phyloP scores from a whole-genome alignment of 2,329 filamentous ascomycete species.

The Colletotrichum karsti region DNA sequence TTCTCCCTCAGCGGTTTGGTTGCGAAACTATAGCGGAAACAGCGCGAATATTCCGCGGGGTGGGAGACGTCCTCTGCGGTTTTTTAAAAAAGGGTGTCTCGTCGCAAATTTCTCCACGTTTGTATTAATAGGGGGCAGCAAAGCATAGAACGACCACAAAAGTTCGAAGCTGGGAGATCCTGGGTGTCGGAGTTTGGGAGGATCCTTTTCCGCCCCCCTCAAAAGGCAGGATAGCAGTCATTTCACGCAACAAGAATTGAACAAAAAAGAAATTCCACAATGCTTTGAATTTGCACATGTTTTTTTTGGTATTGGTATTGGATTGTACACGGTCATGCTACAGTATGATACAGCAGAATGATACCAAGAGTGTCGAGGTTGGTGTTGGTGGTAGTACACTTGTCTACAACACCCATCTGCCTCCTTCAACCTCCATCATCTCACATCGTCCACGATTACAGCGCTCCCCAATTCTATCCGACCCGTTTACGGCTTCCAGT shows the following conservation, averaged over 20 bases:
- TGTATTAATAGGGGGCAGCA: slow-evolving; percentile 41
- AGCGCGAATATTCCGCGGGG: background rate
- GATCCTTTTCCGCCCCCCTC: background rate
- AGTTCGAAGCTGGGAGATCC: slow-evolving; percentile 18
- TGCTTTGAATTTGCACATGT: background rate
- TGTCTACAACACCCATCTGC: background rate
- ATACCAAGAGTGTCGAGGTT: background rate
- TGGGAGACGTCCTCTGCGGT: slow-evolving; percentile 6
- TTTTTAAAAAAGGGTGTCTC: background rate
- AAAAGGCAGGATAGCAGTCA: background rate
- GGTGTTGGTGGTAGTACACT: slow-evolving; percentile 10
- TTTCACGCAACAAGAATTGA: slow-evolving; percentile 14
- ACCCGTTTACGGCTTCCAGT: slow-evolving; percentile 74
- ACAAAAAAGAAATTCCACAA: background rate
- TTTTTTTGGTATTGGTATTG: background rate
- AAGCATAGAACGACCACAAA: slow-evolving; percentile 32
- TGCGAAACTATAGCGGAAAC: slow-evolving; percentile 2
- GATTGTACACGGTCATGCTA: slow-evolving; percentile 9
- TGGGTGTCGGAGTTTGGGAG: slow-evolving; percentile 1
- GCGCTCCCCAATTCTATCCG: background rate
- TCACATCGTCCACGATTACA: background rate
- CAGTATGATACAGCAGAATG: background rate
- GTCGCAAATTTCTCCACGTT: slow-evolving; percentile 20
- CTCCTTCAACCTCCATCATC: background rate
- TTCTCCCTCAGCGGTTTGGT: slow-evolving; percentile 6